Percentiles rank a stretch among this genome's conserved stretches.
phyloP scores from a whole-genome alignment of 2,329 filamentous ascomycete genomes.

The Sporothrix brasiliensis region DNA sequence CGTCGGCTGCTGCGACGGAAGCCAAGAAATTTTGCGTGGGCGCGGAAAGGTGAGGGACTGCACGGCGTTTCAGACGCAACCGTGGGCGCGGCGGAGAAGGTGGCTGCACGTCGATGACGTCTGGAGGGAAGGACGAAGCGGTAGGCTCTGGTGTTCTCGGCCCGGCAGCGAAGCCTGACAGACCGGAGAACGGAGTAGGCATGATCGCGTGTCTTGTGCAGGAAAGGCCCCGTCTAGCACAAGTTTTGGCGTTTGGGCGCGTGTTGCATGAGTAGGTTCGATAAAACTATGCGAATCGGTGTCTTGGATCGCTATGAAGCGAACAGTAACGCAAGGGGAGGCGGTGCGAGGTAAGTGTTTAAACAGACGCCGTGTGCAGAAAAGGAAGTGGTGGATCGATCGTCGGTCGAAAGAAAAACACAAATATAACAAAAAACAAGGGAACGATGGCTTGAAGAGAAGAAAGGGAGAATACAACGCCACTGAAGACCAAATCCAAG shows the following conservation, averaged over 20 bases:
- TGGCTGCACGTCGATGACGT: constrained; percentile 44
- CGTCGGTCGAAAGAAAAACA: background rate
- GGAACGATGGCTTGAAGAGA: constrained; percentile 2
- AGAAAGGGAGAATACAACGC: constrained; percentile 6
- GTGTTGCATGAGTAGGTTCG: constrained; percentile 26
- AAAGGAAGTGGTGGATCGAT: constrained; percentile 19
- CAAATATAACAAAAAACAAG: background rate
- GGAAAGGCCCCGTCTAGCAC: constrained; percentile 18
- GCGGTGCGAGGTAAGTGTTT: background rate
- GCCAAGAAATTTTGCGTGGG: constrained; percentile 69
- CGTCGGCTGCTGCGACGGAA: constrained; percentile 66
- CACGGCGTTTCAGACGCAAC: constrained; percentile 59
- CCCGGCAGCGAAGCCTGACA: constrained; percentile 49
- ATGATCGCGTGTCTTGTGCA: constrained; percentile 40
- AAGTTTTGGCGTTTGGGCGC: constrained; percentile 6
- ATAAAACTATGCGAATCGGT: background rate
- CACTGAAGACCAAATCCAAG: background rate
- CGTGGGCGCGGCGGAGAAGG: constrained; percentile 58
- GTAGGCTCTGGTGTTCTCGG: constrained; percentile 58
- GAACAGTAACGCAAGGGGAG: constrained; percentile 17
- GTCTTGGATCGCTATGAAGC: background rate
- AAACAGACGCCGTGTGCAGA: constrained; percentile 15
- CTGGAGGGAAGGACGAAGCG: constrained; percentile 38
- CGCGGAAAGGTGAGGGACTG: constrained; percentile 54
- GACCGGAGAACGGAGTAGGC: constrained; percentile 52